These are phyloP conservation scores for Trametes maxima DNA, from an alignment of 768 basidiomycete species.

Conservation along the genomic window DNA sequence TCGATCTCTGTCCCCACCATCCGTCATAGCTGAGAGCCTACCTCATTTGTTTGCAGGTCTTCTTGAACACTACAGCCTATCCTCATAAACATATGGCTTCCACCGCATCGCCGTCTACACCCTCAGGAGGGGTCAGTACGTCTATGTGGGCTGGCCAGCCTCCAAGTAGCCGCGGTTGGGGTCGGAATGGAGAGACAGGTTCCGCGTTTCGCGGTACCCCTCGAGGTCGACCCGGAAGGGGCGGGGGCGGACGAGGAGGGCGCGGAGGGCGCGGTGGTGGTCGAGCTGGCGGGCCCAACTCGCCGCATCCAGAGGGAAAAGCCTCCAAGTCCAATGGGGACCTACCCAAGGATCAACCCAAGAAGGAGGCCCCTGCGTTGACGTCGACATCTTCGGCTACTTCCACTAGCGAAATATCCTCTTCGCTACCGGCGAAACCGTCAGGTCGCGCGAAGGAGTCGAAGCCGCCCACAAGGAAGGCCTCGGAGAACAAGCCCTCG, in stretches of 20 bases:
- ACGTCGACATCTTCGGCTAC: slow-evolving; percentile 1
- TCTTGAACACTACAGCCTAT: slow-evolving; percentile 6
- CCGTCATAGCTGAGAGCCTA: slow-evolving; percentile 9
- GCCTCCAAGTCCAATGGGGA: slow-evolving; percentile 13
- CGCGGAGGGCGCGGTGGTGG: slow-evolving; percentile 36
- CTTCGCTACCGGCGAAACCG: slow-evolving; percentile 22
- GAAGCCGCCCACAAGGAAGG: slow-evolving; percentile 20
- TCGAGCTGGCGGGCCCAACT: slow-evolving; percentile 29
- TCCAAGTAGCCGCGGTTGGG: slow-evolving; percentile 22
- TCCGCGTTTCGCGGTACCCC: slow-evolving; percentile 26
- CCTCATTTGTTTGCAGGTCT: slow-evolving; percentile 4
- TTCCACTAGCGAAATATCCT: slow-evolving; percentile 5
- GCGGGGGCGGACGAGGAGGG: slow-evolving; percentile 37
- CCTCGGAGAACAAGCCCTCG: slow-evolving; percentile 18
- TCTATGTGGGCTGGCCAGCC: slow-evolving; percentile 30
- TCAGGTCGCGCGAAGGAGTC: slow-evolving; percentile 17
- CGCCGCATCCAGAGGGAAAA: slow-evolving; percentile 27
- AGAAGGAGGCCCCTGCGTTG: slow-evolving; percentile 19
- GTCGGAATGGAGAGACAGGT: slow-evolving; percentile 29
- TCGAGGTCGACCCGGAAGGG: slow-evolving; percentile 26
- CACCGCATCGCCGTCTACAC: slow-evolving; percentile 23
- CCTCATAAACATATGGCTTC: slow-evolving; percentile 24
- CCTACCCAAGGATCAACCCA: slow-evolving; percentile 25
- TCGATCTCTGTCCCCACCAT: neutral
- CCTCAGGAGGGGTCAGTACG: slow-evolving; percentile 22